Evolutionary conservation across 2,329 filamentous ascomycete genomes (phyloP).

Genomic region (Trichophyton benhamiae): DNA sequence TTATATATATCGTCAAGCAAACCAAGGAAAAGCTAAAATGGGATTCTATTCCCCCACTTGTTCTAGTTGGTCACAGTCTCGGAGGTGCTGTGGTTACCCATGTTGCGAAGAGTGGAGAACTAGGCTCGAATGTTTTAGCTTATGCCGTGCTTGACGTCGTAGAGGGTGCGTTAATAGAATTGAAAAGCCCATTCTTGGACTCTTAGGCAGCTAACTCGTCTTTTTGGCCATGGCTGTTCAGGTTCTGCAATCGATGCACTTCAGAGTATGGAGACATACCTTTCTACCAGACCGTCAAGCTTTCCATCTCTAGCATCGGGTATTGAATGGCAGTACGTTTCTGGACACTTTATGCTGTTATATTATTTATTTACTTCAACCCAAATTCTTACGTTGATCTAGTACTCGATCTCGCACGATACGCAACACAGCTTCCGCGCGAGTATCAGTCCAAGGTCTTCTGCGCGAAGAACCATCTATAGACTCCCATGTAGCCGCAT

Average conservation of each 20-base stretch:
- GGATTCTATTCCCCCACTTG: slow-evolving; percentile 57
- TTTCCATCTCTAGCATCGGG: slow-evolving; percentile 68
- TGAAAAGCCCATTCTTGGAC: not conserved
- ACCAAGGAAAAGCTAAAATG: slow-evolving; percentile 60
- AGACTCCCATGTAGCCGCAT: slow-evolving; percentile 28
- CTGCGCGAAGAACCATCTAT: slow-evolving; percentile 39
- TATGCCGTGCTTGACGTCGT: slow-evolving; percentile 91
- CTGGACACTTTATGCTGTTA: not conserved
- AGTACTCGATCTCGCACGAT: slow-evolving; percentile 71
- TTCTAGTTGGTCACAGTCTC: slow-evolving; percentile 84
- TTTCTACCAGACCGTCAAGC: slow-evolving; percentile 63
- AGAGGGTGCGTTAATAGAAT: slow-evolving; percentile 42
- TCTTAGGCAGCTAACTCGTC: not conserved
- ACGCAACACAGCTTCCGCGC: slow-evolving; percentile 68
- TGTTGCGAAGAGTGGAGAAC: slow-evolving; percentile 53
- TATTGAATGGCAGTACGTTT: slow-evolving; percentile 72
- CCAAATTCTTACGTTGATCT: not conserved
- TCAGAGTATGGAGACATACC: slow-evolving; percentile 84
- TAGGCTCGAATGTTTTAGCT: slow-evolving; percentile 61
- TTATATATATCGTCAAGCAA: slow-evolving; percentile 55
- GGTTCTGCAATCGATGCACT: slow-evolving; percentile 89
- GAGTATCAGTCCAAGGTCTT: slow-evolving; percentile 74
- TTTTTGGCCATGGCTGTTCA: slow-evolving; percentile 10
- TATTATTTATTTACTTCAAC: not conserved
- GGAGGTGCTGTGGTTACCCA: slow-evolving; percentile 86